Conservation (phyloP, 176 grass and related monocot genomes). For the Pharus latifolius region DNA sequence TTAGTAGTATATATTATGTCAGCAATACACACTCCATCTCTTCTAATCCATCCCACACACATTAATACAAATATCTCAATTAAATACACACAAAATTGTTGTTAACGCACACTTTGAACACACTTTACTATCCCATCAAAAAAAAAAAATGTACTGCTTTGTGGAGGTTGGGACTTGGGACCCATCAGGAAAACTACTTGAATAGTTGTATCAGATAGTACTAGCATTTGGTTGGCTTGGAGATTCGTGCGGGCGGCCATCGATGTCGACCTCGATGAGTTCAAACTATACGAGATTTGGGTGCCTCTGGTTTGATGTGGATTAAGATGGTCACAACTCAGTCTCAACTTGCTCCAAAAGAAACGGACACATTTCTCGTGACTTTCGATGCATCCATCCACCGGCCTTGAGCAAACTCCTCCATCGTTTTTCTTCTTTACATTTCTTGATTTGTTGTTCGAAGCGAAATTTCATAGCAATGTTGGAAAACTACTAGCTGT, state of each 20-base stretch:
- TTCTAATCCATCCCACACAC: too few relatives aligned
- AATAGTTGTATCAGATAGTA: too few relatives aligned
- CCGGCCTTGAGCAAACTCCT: background rate
- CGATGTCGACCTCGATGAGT: background rate
- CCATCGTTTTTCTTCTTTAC: background rate
- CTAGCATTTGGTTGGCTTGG: background rate
- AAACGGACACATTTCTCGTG: background rate
- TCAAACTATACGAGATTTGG: background rate
- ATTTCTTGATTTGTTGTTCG: background rate
- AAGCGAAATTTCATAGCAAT: background rate
- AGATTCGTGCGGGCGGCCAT: constrained; percentile 14
- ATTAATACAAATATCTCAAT: too few relatives aligned
- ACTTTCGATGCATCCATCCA: background rate
- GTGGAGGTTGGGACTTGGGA: too few relatives aligned
- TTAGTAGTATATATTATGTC: too few relatives aligned
- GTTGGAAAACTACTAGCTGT: background rate
- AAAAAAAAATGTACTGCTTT: too few relatives aligned
- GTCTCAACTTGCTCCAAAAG: background rate
- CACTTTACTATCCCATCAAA: too few relatives aligned
- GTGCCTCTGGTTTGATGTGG: background rate
- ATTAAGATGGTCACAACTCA: too few relatives aligned
- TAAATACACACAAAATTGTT: too few relatives aligned
- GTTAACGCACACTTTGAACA: too few relatives aligned
- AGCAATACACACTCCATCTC: too few relatives aligned
- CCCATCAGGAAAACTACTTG: too few relatives aligned